Evolutionary conservation across 805 yeast species (phyloP), one percentile per base, ranked within the genome.

Genomic region (Schwanniomyces occidentalis): DNA sequence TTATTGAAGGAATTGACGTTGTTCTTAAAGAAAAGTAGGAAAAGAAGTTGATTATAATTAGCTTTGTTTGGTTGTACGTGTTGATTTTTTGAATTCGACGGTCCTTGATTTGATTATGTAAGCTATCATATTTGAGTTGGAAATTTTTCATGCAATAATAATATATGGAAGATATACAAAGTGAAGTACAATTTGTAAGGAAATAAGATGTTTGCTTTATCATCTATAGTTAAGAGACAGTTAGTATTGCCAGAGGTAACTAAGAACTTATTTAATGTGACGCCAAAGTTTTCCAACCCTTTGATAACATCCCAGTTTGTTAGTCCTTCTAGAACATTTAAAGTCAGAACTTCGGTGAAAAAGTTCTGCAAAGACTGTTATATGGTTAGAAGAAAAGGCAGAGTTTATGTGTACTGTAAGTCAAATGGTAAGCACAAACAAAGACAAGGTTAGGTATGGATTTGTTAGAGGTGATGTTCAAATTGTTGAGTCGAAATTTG

Each of bases 341-440:
- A 91, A 61, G 95, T 89, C 29, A 81, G 91, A 61, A 80, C 97
- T 4, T 78, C 98, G 1, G 95, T 93, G 36, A 90, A 90, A 70
- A 93, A 86, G 70, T 84, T 87, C 64, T 93, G 99, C 61, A 73
- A 82, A 24, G 93, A 87, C 58, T 93, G 99, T 61, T 62, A 77
- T 67, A 77, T 87, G 63, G 96, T 93, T 8, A 84, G 95, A 64
- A 83, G 98, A 63, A 93, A 90, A 65, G 99, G 99, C 26, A 75
- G 93, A 52, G 91, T 90, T 8, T 88, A 87, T 46, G 95, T 93
- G 24, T 82, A 86, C 57, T 91, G 99, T 73, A 93, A 90, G 61
- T 73, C 93, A 30, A 87, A 90, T 58, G 88, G 89, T 44, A 88
- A 87, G 58, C 98, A 90, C 64, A 90, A 90, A 65, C 97, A 90